A percentile compares a stretch with the other conserved stretches of the same genome.
phyloP scores from a whole-genome alignment of 1,284 basidiomycete species.

The Tilletia caries region DNA sequence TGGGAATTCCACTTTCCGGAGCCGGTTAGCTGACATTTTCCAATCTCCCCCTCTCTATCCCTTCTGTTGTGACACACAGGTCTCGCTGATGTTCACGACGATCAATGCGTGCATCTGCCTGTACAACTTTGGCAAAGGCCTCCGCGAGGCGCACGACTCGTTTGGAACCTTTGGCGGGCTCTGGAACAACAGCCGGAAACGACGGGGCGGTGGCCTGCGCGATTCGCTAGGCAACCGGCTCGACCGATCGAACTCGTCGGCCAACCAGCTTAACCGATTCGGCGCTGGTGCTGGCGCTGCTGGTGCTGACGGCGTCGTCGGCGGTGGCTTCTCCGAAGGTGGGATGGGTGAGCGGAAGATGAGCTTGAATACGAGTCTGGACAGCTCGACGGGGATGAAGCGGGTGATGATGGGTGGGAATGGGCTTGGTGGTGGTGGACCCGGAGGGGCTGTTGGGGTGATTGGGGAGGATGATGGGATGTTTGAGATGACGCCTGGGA shows the following conservation, averaged over 20 bases:
- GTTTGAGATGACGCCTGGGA: not conserved
- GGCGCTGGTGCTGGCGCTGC: not conserved
- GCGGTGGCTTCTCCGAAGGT: not conserved
- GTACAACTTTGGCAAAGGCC: constrained; percentile 37
- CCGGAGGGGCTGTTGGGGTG: not conserved
- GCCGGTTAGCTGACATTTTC: not conserved
- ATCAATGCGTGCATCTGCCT: constrained; percentile 35
- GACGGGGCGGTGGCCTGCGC: not conserved
- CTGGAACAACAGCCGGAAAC: not conserved
- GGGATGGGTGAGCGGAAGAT: not conserved
- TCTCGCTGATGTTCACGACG: constrained; percentile 28
- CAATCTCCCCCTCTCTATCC: not conserved
- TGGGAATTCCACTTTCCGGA: not conserved
- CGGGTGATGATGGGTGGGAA: constrained; percentile 7
- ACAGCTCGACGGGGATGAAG: constrained; percentile 13
- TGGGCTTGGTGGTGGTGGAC: not conserved
- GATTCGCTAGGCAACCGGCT: not conserved
- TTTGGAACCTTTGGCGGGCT: constrained; percentile 4
- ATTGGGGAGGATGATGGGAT: not conserved
- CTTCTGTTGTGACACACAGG: constrained; percentile 3
- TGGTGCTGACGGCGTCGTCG: not conserved
- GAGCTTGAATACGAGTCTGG: constrained; percentile 9
- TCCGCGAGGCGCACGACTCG: constrained; percentile 14
- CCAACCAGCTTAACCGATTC: constrained; percentile 9
- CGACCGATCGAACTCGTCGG: not conserved